Evolutionary conservation across 495 filamentous ascomycete species (phyloP).

Genomic region (Penicillium flavigenum): DNA sequence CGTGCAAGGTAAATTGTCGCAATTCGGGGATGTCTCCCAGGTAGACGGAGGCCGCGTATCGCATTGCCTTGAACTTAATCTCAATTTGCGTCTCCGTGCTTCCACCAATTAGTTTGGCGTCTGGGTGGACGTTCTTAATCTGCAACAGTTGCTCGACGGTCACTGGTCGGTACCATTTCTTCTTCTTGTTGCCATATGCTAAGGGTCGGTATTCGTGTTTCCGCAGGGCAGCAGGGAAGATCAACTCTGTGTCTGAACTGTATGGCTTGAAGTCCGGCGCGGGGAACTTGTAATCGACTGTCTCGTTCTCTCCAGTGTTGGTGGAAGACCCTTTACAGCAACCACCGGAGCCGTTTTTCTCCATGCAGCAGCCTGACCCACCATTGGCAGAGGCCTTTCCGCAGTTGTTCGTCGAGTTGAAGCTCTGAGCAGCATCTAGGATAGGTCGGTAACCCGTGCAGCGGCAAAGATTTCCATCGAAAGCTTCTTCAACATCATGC

Average conservation of each 20-base stretch:
- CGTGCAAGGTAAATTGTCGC: slow-evolving; percentile 71
- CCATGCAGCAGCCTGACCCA: slow-evolving; percentile 56
- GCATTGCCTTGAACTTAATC: slow-evolving; percentile 94
- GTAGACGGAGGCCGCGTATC: slow-evolving; percentile 86
- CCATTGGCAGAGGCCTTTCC: slow-evolving; percentile 47
- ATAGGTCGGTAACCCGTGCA: slow-evolving; percentile 96
- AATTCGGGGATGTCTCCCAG: slow-evolving; percentile 92
- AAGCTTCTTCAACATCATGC: slow-evolving; percentile 33
- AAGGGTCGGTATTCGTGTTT: slow-evolving; percentile 81
- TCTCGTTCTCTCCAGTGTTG: slow-evolving; percentile 15
- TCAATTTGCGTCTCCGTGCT: slow-evolving; percentile 98
- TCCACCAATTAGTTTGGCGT: slow-evolving; percentile 91
- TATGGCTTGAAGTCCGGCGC: slow-evolving; percentile 80
- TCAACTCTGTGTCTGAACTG: slow-evolving; percentile 88
- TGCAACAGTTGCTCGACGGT: slow-evolving; percentile 84
- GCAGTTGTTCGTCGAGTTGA: slow-evolving; percentile 40
- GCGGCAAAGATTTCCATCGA: slow-evolving; percentile 90
- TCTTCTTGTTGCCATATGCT: slow-evolving; percentile 90
- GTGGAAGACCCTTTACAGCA: slow-evolving; percentile 39
- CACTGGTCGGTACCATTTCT: slow-evolving; percentile 89
- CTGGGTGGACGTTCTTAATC: slow-evolving; percentile 82
- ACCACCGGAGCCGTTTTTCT: slow-evolving; percentile 40
- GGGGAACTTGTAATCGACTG: slow-evolving; percentile 29
- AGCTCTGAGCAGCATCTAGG: slow-evolving; percentile 79
- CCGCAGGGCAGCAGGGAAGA: slow-evolving; percentile 81